Evolutionary conservation across 768 basidiomycete species (phyloP).

Genomic region (Epithele typhae): DNA sequence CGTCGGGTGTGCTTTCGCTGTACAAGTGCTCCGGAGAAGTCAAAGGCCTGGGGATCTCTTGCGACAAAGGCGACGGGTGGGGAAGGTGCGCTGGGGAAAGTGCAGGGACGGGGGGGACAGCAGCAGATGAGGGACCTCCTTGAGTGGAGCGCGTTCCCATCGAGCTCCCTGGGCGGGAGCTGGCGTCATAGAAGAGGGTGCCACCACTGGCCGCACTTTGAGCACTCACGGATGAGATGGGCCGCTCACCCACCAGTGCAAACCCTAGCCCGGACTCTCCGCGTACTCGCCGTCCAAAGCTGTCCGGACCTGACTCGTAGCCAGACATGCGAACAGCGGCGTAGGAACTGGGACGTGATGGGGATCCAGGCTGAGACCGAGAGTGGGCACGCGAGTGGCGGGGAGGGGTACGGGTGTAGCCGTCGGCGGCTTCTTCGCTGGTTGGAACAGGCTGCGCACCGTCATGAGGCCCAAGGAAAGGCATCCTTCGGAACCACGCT

Average conservation of each 20-base stretch:
- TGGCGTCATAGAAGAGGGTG: slow-evolving; percentile 62
- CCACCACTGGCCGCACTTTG: slow-evolving; percentile 43
- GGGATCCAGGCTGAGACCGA: slow-evolving; percentile 18
- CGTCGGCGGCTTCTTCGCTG: slow-evolving; percentile 10
- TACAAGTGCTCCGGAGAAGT: neutral
- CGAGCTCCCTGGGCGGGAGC: slow-evolving; percentile 43
- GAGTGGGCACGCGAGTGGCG: slow-evolving; percentile 22
- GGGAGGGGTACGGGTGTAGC: slow-evolving; percentile 25
- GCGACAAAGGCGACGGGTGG: slow-evolving; percentile 13
- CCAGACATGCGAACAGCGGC: slow-evolving; percentile 10
- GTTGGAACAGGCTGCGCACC: slow-evolving; percentile 5
- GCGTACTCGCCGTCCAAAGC: slow-evolving; percentile 4
- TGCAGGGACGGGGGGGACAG: slow-evolving; percentile 14
- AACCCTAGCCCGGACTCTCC: slow-evolving; percentile 16
- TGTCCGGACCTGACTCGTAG: slow-evolving; percentile 1
- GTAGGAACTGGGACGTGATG: slow-evolving; percentile 14
- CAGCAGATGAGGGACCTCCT: slow-evolving; percentile 6
- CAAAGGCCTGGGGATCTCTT: slow-evolving; percentile 4
- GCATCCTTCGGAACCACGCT: slow-evolving; percentile 55
- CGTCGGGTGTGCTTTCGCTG: neutral
- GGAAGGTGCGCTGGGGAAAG: slow-evolving; percentile 5
- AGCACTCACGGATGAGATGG: slow-evolving; percentile 53
- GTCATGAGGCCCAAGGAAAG: slow-evolving; percentile 11
- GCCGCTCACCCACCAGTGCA: slow-evolving; percentile 32
- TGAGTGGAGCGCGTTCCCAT: slow-evolving; percentile 18